Percentiles rank a stretch among this genome's conserved stretches.
phyloP scores from a whole-genome alignment of 2,329 filamentous ascomycete genomes.

The Ophiostoma sp. region DNA sequence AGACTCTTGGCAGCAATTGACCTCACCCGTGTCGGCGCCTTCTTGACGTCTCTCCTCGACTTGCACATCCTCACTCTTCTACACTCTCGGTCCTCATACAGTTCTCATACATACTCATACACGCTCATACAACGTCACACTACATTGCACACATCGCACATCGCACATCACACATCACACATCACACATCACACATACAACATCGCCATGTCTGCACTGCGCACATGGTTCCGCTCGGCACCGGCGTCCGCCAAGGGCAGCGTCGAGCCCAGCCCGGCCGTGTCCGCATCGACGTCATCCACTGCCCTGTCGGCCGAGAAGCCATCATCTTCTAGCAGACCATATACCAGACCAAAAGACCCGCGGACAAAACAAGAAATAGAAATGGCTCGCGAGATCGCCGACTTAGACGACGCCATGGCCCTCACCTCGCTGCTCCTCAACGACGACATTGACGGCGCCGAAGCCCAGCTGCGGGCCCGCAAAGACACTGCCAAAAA shows the following conservation, averaged over 20 bases:
- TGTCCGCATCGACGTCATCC: conserved; percentile 29
- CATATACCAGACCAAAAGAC: no score
- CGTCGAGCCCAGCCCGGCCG: conserved; percentile 31
- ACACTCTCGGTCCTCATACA: no score
- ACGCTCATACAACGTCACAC: neutral
- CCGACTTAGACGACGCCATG: conserved; percentile 56
- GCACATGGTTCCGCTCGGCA: conserved; percentile 47
- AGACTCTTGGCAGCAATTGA: neutral
- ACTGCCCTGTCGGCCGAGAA: conserved; percentile 25
- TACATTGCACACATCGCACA: no score
- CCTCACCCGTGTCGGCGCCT: neutral
- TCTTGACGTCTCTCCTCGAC: neutral
- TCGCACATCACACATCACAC: no score
- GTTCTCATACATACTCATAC: neutral
- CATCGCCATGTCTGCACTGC: conserved; percentile 34
- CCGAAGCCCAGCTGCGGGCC: conserved; percentile 68
- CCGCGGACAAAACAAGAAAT: conserved; percentile 19
- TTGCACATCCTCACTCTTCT: neutral
- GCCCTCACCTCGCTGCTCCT: conserved; percentile 67
- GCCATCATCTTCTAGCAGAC: neutral
- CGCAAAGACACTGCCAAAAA: conserved; percentile 38
- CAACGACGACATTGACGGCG: conserved; percentile 83
- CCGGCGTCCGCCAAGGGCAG: conserved; percentile 31
- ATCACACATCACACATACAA: no score
- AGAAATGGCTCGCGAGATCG: conserved; percentile 39